phyloP scores from a whole-genome alignment of 805 yeast genomes.

The Ogataea neopini region DNA sequence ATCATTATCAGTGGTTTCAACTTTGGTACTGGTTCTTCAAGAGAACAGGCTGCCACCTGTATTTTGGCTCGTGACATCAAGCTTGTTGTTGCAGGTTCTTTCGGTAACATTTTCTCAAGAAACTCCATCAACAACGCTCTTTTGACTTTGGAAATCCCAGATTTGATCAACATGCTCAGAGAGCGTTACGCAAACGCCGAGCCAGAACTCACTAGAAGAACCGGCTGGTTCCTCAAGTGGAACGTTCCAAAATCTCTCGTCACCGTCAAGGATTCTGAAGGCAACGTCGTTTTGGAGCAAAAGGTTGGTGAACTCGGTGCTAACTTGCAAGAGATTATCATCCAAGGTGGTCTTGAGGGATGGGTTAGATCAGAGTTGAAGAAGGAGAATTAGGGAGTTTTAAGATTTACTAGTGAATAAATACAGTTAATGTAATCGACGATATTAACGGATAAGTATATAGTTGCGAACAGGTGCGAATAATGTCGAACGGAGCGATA shows the following conservation, averaged over 20 bases:
- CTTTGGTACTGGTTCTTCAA: slow-evolving; percentile 97
- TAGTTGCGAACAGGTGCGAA: background rate
- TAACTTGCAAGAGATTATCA: slow-evolving; percentile 93
- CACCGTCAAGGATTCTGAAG: slow-evolving; percentile 66
- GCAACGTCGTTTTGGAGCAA: slow-evolving; percentile 66
- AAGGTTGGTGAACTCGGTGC: slow-evolving; percentile 96
- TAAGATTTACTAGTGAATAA: too few relatives aligned
- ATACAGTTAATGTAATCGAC: background rate
- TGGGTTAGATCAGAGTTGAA: slow-evolving; percentile 85
- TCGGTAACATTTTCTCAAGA: slow-evolving; percentile 94
- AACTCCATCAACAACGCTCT: slow-evolving; percentile 96
- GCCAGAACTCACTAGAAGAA: slow-evolving; percentile 85
- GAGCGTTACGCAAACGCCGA: slow-evolving; percentile 53
- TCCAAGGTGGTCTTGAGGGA: slow-evolving; percentile 96
- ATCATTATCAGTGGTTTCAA: slow-evolving; percentile 90
- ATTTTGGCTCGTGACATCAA: slow-evolving; percentile 91
- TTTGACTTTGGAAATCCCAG: slow-evolving; percentile 90
- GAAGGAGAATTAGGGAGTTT: slow-evolving; percentile 28
- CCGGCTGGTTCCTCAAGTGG: slow-evolving; percentile 92
- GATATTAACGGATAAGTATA: background rate
- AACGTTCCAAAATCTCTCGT: slow-evolving; percentile 86
- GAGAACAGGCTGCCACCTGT: slow-evolving; percentile 99
- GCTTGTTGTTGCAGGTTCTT: slow-evolving; percentile 94
- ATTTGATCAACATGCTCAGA: slow-evolving; percentile 74
- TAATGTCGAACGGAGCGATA: too few relatives aligned